Base-by-base conservation (phyloP, 108 stramenopile genomes). In the Skeletonema grethae region DNA sequence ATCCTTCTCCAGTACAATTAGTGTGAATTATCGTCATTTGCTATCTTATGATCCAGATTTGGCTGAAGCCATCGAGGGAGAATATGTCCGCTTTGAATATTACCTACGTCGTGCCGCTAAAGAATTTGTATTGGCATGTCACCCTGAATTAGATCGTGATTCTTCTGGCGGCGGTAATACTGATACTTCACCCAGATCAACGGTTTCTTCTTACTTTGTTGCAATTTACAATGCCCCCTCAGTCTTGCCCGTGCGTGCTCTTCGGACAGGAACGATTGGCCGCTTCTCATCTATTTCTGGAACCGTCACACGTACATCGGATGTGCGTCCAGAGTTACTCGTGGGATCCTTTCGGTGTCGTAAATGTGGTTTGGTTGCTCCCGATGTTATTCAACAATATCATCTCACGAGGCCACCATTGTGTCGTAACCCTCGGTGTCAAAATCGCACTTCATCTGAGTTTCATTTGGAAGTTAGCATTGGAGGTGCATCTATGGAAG, bases 281-380 rank as follows among this genome's bases (percentile, higher is more conserved):
- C 63, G 81, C 6, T 80, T 98, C 29, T 62, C 84, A 18, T 70
- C 89, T 53, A 68, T 97, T 32, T 77, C 79, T 7, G 99, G 97
- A 29, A 98, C 98, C 0, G 97, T 99, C 16, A 99, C 99, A 15
- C 84, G 99, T 20, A 91, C 97, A 10, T 90, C 90, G 8, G 99
- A 99, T 36, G 98, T 99, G 29, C 84, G 98, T 8, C 99, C 99
- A n/a, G 99, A 99, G 87, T 86, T 99, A 3, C 66, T 99, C 32
- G 82, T 83, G 25, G 99, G 91, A 28, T 84, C 79, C 20, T 99
- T 99, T 89, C 88, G 90, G 5, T 99, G 98, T 69, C 80, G 79
- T 61, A 95, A 97, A 70, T 99, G 98, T 68, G 96, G 92, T 20
- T 73, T 93, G 65, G 53, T 90, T 69, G 82, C 87, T 9, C 80